Conservation (phyloP, 345 rosid genomes). For the Erodium maritimum region DNA sequence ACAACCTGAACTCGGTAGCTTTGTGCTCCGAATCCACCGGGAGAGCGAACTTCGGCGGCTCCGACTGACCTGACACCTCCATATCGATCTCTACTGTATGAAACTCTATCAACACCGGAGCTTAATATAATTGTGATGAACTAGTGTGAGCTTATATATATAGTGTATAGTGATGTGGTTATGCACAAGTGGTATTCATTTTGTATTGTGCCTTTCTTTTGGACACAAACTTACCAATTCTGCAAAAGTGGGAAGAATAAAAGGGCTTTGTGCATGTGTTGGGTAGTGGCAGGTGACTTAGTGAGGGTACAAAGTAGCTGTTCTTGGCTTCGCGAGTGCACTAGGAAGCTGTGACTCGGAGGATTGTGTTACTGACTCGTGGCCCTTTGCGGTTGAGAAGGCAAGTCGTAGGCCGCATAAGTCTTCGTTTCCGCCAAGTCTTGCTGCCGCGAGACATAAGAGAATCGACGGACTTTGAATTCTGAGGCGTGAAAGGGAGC, state of each 20-base stretch:
- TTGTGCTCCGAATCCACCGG: slow-evolving; percentile 80
- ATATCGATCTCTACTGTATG: slow-evolving; percentile 1
- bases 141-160: not conserved
- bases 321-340: not conserved
- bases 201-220: not conserved
- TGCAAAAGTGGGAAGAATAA: not conserved
- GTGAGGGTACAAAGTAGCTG: not conserved
- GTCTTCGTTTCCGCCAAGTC: slow-evolving; percentile 15
- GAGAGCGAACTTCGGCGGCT: slow-evolving; percentile 36
- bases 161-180: not conserved
- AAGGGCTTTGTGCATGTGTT: not conserved
- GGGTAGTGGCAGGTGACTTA: no score
- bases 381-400: slow-evolving; percentile 2
- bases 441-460: not conserved
- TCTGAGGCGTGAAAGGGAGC: slow-evolving; percentile 2
- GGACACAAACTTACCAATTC: not conserved
- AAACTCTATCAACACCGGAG: no score
- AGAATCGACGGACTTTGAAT: not conserved
- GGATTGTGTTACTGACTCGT: slow-evolving; percentile 3
- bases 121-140: not conserved
- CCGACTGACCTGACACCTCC: slow-evolving; percentile 11
- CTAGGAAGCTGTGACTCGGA: slow-evolving; percentile 12
- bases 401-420: slow-evolving; percentile 1
- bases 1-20: slow-evolving; percentile 53
- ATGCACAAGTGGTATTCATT: no score